phyloP scores from a whole-genome alignment of 306 rosid genomes.

The Lotus japonicus region DNA sequence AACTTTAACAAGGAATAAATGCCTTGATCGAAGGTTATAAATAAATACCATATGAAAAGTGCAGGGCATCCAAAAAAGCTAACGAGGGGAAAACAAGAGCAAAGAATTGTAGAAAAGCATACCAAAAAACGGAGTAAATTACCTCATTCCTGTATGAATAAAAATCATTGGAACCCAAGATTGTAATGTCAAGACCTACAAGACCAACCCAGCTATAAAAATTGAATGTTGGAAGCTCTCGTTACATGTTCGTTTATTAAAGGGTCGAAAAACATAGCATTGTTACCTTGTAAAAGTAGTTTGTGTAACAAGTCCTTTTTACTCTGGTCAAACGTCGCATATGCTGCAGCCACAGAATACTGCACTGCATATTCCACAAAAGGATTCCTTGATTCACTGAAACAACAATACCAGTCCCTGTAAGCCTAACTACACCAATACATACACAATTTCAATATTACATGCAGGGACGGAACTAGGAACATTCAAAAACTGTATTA shows the following conservation, averaged over 20 bases:
- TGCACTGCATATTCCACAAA: slow-evolving; percentile 92
- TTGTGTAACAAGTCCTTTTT: slow-evolving; percentile 53
- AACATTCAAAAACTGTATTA: too few relatives aligned
- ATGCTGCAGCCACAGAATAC: slow-evolving; percentile 83
- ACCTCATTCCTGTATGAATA: slow-evolving; percentile 91
- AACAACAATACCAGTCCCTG: slow-evolving; percentile 24
- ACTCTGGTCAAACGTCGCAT: slow-evolving; percentile 52
- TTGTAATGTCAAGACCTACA: slow-evolving; percentile 88
- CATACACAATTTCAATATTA: too few relatives aligned
- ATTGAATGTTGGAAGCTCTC: slow-evolving; percentile 10
- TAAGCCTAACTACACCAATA: not conserved
- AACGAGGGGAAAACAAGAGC: not conserved
- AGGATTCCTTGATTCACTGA: slow-evolving; percentile 79
- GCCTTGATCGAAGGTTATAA: not conserved
- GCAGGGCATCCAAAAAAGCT: not conserved
- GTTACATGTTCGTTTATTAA: not conserved
- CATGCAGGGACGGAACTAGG: too few relatives aligned
- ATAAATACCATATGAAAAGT: not conserved
- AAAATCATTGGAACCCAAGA: slow-evolving; percentile 87
- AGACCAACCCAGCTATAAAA: slow-evolving; percentile 26
- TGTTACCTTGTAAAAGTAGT: slow-evolving; percentile 68
- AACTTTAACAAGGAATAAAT: slow-evolving; percentile 10
- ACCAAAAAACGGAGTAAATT: slow-evolving; percentile 8
- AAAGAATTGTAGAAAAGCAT: not conserved
- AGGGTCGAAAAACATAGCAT: slow-evolving; percentile 8